phyloP scores from a whole-genome alignment of 306 rosid species.

The Nissolia schottii region DNA sequence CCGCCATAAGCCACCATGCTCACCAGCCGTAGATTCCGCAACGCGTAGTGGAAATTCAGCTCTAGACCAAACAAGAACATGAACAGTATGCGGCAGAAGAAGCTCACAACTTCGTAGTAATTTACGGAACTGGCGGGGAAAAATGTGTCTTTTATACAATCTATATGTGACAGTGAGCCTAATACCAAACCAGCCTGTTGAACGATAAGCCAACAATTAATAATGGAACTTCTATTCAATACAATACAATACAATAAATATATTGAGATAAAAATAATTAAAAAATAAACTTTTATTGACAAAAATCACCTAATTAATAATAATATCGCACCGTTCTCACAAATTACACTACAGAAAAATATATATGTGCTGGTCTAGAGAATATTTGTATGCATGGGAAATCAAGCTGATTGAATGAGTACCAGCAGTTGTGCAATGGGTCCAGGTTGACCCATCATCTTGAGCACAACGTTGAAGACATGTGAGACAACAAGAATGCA shows the following conservation, averaged over 20 bases:
- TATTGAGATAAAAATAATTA: too few relatives aligned
- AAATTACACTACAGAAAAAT: too few relatives aligned
- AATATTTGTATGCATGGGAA: too few relatives aligned
- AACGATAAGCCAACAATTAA: conserved; percentile 9
- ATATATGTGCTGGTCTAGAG: too few relatives aligned
- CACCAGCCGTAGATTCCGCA: conserved; percentile 38
- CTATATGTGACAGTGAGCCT: conserved; percentile 69
- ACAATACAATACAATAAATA: too few relatives aligned
- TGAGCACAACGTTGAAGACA: conserved; percentile 72
- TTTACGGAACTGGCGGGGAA: conserved; percentile 62
- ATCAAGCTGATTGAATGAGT: background rate
- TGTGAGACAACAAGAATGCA: conserved; percentile 92
- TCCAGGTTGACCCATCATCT: conserved; percentile 80
- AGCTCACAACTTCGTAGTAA: conserved; percentile 81
- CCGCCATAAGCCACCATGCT: conserved; percentile 58
- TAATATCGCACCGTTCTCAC: too few relatives aligned
- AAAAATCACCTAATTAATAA: too few relatives aligned
- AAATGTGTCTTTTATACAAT: conserved; percentile 33
- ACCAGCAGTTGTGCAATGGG: conserved; percentile 85
- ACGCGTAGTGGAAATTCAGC: conserved; percentile 40
- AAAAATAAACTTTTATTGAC: background rate
- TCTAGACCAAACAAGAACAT: conserved; percentile 83
- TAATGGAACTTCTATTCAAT: background rate
- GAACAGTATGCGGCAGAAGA: conserved; percentile 75
- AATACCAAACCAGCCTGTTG: conserved; percentile 79